Conservation (phyloP, 345 rosid genomes). For the Camelina laxa region DNA sequence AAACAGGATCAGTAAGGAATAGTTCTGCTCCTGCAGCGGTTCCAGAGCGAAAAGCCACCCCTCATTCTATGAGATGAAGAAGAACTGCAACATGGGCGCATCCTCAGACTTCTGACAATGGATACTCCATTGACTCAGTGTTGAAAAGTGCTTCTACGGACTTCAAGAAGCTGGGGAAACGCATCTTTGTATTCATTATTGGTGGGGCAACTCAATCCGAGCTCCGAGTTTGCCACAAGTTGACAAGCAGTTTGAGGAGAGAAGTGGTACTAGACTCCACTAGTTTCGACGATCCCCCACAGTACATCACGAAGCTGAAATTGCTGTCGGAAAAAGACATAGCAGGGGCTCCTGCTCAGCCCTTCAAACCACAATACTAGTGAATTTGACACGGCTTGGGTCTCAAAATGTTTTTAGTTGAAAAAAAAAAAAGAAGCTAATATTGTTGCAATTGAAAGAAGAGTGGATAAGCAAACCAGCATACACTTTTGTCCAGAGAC, state of each 20-base stretch:
- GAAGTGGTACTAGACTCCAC: slow-evolving; percentile 86
- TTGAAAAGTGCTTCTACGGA: slow-evolving; percentile 59
- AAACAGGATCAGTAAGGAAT: slow-evolving; percentile 50
- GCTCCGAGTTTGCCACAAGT: slow-evolving; percentile 91
- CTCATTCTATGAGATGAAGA: slow-evolving; percentile 88
- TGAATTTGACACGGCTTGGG: slow-evolving; percentile 23
- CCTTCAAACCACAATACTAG: slow-evolving; percentile 44
- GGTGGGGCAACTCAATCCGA: slow-evolving; percentile 98
- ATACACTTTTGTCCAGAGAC: slow-evolving; percentile 7
- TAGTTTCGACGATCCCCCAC: slow-evolving; percentile 82
- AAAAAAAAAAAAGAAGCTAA: not conserved
- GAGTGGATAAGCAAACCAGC: not conserved
- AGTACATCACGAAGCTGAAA: slow-evolving; percentile 74
- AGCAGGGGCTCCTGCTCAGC: slow-evolving; percentile 39
- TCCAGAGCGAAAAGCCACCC: slow-evolving; percentile 67
- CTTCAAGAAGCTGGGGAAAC: slow-evolving; percentile 79
- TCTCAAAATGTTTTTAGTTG: slow-evolving; percentile 7
- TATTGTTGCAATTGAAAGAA: slow-evolving; percentile 19
- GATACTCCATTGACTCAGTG: slow-evolving; percentile 78
- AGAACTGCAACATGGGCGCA: slow-evolving; percentile 86
- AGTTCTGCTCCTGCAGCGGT: slow-evolving; percentile 45
- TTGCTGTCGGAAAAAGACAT: slow-evolving; percentile 53
- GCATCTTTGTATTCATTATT: slow-evolving; percentile 80
- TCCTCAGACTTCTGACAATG: slow-evolving; percentile 74
- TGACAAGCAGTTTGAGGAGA: slow-evolving; percentile 79